These are phyloP conservation scores for Phyllosticta citriasiana DNA, from an alignment of 2,329 filamentous ascomycete genomes.

Conservation along the genomic window DNA sequence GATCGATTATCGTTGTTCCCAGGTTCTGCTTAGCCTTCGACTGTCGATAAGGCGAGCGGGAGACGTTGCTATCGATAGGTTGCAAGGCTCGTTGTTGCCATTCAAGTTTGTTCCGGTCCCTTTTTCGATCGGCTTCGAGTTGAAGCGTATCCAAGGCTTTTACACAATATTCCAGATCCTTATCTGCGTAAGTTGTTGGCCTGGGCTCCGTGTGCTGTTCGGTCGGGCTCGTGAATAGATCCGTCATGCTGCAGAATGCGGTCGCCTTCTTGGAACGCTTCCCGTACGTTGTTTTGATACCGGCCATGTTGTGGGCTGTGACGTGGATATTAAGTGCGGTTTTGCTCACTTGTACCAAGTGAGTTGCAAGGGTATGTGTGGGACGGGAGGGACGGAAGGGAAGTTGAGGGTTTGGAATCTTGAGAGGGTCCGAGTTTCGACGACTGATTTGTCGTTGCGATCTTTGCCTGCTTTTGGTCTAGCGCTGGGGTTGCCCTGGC, in stretches of 20 bases:
- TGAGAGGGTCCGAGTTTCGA: no score
- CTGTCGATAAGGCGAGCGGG: not conserved
- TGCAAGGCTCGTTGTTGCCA: constrained; percentile 1
- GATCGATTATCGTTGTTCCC: no score
- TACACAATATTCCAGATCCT: not conserved
- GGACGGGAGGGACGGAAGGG: no score
- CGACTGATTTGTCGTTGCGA: no score
- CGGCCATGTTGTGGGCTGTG: not conserved
- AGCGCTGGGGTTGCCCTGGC: no score
- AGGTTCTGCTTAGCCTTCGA: not conserved
- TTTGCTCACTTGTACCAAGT: not conserved
- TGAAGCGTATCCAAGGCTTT: not conserved
- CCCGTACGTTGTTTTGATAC: constrained; percentile 2
- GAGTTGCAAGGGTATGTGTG: no score
- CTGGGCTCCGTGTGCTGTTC: not conserved
- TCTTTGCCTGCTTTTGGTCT: no score
- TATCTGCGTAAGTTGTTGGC: not conserved
- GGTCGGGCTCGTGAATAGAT: constrained; percentile 4
- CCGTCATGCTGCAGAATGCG: not conserved
- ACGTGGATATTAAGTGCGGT: not conserved
- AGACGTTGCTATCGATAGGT: not conserved
- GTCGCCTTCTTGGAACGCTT: not conserved
- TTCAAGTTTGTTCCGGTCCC: not conserved
- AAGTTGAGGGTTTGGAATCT: no score
- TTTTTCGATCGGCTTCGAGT: not conserved